phyloP scores from a whole-genome alignment of 108 stramenopile genomes.

The Epipyxis sp. region DNA sequence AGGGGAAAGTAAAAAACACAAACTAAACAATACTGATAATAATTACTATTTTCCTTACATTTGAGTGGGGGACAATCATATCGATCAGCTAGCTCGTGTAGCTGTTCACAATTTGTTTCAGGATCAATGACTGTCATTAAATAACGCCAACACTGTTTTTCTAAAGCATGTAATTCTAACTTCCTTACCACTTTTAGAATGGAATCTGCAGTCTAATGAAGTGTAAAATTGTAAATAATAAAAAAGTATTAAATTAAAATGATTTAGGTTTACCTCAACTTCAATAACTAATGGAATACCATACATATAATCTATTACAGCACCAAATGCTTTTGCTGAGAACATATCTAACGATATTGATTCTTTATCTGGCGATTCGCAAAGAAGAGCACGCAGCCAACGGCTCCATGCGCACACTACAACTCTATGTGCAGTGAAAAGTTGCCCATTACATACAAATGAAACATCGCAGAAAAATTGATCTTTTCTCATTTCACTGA shows the following conservation, averaged over 20 bases:
- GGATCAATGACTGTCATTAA: background rate
- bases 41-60: too few species aligned
- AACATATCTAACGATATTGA: background rate
- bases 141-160: background rate
- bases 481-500: background rate
- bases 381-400: background rate
- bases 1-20: too few species aligned
- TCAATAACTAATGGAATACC: background rate
- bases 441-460: background rate
- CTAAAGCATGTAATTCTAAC: background rate
- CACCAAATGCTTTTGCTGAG: background rate
- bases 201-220: background rate
- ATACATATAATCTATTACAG: slow-evolving; percentile 19
- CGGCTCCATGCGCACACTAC: slow-evolving; percentile 3
- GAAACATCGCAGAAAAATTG: background rate
- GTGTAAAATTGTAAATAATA: background rate
- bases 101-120: background rate
- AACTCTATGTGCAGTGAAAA: background rate
- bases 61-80: background rate
- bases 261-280: background rate
- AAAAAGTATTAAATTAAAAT: background rate
- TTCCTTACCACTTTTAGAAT: background rate
- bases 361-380: background rate
- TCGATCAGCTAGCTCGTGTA: background rate
- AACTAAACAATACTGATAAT: too few species aligned